phyloP scores from a whole-genome alignment of 2,329 filamentous ascomycete species.

The Tolypocladium cylindrosporum region DNA sequence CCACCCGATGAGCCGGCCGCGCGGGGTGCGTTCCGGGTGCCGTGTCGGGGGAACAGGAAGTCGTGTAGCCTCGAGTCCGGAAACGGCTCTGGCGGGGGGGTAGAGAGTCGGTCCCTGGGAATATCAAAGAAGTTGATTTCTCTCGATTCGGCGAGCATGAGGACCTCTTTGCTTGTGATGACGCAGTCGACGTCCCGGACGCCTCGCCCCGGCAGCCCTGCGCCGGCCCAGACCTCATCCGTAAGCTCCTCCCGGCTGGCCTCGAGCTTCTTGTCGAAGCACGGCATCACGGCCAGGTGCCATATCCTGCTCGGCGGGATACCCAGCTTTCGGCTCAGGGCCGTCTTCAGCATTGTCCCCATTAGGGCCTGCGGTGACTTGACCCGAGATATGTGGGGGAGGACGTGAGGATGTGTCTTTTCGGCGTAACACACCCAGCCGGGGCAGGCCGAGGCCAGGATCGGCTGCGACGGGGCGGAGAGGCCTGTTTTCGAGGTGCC shows the following conservation, averaged over 20 bases:
- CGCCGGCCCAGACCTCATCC: slow-evolving; percentile 59
- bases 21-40: slow-evolving; percentile 32
- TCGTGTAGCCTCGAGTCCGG: slow-evolving; percentile 60
- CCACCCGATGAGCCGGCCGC: slow-evolving; percentile 77
- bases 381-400: slow-evolving; percentile 80
- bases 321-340: slow-evolving; percentile 61
- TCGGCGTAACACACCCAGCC: slow-evolving; percentile 99
- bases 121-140: slow-evolving; percentile 67
- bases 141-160: slow-evolving; percentile 78
- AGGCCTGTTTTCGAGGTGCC: slow-evolving; percentile 12
- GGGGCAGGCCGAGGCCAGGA: slow-evolving; percentile 83
- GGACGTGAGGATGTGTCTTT: slow-evolving; percentile 89
- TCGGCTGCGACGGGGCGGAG: slow-evolving; percentile 35
- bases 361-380: slow-evolving; percentile 92
- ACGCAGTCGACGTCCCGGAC: slow-evolving; percentile 94
- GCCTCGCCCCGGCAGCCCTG: slow-evolving; percentile 37
- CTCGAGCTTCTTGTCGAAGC: slow-evolving; percentile 98
- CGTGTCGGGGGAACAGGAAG: slow-evolving; percentile 61
- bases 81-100: slow-evolving; percentile 42
- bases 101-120: slow-evolving; percentile 44
- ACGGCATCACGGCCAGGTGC: slow-evolving; percentile 95
- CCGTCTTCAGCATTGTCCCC: slow-evolving; percentile 82
- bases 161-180: slow-evolving; percentile 88
- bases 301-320: slow-evolving; percentile 75
- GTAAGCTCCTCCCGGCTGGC: slow-evolving; percentile 90